phyloP scores from a whole-genome alignment of 2,329 filamentous ascomycete species.

The Ophiostoma perfectum region DNA sequence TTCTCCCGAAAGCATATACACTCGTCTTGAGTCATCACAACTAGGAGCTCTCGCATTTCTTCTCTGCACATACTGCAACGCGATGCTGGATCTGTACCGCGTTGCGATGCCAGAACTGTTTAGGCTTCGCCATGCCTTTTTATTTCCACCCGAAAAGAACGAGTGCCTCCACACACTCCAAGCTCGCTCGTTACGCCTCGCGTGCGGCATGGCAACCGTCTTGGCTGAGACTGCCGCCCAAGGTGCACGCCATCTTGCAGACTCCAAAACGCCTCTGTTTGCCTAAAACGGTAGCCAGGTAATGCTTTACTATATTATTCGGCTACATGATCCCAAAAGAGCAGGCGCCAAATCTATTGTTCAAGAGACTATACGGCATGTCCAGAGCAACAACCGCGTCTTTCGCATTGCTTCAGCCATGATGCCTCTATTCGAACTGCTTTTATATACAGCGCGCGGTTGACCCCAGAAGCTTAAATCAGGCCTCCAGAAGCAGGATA shows the following conservation, averaged over 20 bases:
- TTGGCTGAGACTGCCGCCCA: not conserved
- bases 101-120: not conserved
- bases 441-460: not conserved
- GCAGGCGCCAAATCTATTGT: constrained; percentile 36
- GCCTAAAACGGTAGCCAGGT: not conserved
- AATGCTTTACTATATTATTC: not conserved
- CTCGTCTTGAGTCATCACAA: not conserved
- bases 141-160: not conserved
- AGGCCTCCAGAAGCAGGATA: not conserved
- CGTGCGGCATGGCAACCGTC: not conserved
- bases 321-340: not conserved
- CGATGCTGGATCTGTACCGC: not conserved
- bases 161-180: not conserved
- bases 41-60: not conserved
- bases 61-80: not conserved
- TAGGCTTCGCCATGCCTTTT: not conserved
- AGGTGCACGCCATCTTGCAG: not conserved
- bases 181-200: not conserved
- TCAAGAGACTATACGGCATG: constrained; percentile 36
- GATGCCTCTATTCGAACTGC: not conserved
- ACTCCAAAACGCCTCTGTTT: not conserved
- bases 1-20: not conserved
- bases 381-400: constrained; percentile 39
- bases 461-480: not conserved
- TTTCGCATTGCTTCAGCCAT: constrained; percentile 35